Conservation (phyloP, 495 filamentous ascomycete genomes). For the Cetradonia linearis region DNA sequence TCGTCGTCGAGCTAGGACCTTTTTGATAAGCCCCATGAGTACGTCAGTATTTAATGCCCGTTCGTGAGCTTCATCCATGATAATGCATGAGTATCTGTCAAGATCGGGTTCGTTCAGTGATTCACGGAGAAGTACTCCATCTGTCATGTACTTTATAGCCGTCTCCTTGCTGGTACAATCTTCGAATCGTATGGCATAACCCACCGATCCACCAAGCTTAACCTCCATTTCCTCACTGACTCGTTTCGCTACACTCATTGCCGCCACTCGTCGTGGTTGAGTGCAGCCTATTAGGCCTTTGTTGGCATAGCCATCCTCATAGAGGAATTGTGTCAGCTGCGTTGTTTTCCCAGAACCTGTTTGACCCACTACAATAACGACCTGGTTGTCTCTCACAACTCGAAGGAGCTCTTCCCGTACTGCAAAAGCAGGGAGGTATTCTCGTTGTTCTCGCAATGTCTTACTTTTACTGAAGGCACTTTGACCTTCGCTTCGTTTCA, state of each 20-base stretch:
- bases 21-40: conserved; percentile 94
- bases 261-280: conserved; percentile 87
- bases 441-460: conserved; percentile 79
- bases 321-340: conserved; percentile 88
- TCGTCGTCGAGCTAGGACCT: conserved; percentile 78
- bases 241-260: conserved; percentile 98
- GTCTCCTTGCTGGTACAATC: conserved; percentile 95
- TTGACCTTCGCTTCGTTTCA: conserved; percentile 82
- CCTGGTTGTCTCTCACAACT: conserved; percentile 94
- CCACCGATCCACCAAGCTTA: conserved; percentile 77
- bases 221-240: conserved; percentile 99
- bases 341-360: conserved; percentile 96
- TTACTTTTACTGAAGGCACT: conserved; percentile 92
- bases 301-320: conserved; percentile 86
- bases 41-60: conserved; percentile 95
- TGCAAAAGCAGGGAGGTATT: conserved; percentile 92
- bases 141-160: conserved; percentile 98
- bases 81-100: conserved; percentile 95
- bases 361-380: conserved; percentile 91
- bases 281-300: conserved; percentile 89
- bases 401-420: conserved; percentile 91
- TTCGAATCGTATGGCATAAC: conserved; percentile 98
- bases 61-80: conserved; percentile 99
- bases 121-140: conserved; percentile 90
- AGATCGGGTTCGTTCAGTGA: conserved; percentile 85